Conservation (phyloP, 805 yeast genomes). For the Spathaspora hagerdaliae region DNA sequence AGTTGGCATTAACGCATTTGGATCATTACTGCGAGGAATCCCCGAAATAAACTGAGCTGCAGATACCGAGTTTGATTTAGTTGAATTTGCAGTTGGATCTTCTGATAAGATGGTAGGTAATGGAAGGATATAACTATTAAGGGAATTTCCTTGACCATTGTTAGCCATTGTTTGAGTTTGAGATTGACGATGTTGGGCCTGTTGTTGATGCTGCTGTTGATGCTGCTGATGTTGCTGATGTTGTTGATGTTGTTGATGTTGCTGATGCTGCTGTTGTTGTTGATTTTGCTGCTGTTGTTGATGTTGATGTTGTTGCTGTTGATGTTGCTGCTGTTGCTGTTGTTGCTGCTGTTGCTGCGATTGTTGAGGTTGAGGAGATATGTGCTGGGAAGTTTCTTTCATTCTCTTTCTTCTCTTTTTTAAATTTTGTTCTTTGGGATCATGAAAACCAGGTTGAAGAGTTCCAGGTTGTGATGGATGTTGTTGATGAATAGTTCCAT, state of each 20-base stretch:
- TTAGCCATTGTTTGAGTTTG: background rate
- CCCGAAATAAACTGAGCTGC: conserved; percentile 5
- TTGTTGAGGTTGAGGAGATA: background rate
- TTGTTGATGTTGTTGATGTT: background rate
- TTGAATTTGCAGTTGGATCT: background rate
- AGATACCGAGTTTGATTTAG: background rate
- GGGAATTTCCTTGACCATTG: background rate
- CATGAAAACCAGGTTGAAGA: conserved; percentile 7
- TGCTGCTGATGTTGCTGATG: background rate
- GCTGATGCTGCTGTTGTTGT: conserved; percentile 9
- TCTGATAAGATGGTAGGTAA: conserved; percentile 10
- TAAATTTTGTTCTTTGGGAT: background rate
- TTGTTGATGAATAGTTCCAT: conserved; percentile 8
- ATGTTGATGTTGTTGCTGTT: background rate
- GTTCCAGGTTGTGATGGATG: conserved; percentile 13
- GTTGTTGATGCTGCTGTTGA: conserved; percentile 7
- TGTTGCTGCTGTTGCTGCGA: background rate
- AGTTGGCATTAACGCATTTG: conserved; percentile 3
- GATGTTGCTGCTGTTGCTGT: too few relatives aligned
- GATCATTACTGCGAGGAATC: conserved; percentile 5
- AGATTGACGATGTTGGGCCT: conserved; percentile 2
- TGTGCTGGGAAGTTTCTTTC: background rate
- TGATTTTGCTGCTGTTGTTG: conserved; percentile 12
- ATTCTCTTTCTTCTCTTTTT: conserved; percentile 7
- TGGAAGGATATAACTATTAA: conserved; percentile 10